Conservation (phyloP, 2,329 filamentous ascomycete species). For the Claviceps sp. region DNA sequence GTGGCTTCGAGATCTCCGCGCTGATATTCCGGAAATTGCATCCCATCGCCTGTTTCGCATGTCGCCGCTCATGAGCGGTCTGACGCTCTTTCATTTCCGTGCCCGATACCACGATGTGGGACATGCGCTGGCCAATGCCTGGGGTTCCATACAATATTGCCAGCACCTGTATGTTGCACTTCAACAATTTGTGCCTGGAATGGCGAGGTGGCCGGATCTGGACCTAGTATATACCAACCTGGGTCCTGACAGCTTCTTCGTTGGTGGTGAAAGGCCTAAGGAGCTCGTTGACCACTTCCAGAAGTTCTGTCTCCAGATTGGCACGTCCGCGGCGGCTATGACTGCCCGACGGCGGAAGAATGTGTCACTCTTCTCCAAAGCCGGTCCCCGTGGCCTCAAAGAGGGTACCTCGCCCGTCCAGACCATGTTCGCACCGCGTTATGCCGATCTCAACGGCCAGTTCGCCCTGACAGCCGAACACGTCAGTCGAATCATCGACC, state of each 20-base stretch:
- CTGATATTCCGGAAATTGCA: neutral
- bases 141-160: constrained; percentile 23
- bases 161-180: constrained; percentile 28
- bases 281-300: constrained; percentile 20
- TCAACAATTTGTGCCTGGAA: too few relatives aligned
- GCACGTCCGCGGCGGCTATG: constrained; percentile 15
- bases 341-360: neutral
- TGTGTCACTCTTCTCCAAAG: constrained; percentile 10
- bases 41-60: constrained; percentile 18
- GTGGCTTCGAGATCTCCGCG: neutral
- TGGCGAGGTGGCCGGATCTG: constrained; percentile 26
- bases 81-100: constrained; percentile 24
- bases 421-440: constrained; percentile 18
- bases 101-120: constrained; percentile 17
- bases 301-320: constrained; percentile 25
- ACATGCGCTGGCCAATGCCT: constrained; percentile 21
- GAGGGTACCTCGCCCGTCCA: constrained; percentile 16
- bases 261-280: constrained; percentile 19
- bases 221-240: constrained; percentile 18
- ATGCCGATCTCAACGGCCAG: neutral
- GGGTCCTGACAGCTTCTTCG: constrained; percentile 20
- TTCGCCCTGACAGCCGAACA: neutral
- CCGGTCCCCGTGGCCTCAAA: constrained; percentile 16
- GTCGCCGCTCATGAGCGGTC: constrained; percentile 25
- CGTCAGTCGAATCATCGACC: neutral